phyloP scores from a whole-genome alignment of 441 rosid species.

The Arabidopsis lyrata region DNA sequence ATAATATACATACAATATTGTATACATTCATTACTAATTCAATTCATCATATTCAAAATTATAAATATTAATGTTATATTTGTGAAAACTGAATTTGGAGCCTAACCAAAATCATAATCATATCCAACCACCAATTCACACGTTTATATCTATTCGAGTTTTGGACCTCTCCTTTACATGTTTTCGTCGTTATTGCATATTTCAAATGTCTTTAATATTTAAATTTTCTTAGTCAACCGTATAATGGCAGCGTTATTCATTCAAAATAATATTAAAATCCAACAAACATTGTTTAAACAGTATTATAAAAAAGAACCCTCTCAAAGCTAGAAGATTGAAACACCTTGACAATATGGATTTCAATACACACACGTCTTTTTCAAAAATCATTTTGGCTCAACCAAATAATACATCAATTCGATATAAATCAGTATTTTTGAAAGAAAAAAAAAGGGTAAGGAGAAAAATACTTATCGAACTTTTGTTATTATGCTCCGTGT shows the following conservation, averaged over 20 bases:
- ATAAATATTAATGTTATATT: too few species aligned
- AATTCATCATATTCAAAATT: too few species aligned
- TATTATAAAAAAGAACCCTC: not conserved
- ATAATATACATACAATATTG: not conserved
- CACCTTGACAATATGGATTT: not conserved
- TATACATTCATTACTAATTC: not conserved
- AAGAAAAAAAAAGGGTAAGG: not conserved
- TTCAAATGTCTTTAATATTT: constrained; percentile 4
- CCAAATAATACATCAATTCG: not conserved
- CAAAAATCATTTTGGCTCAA: constrained; percentile 27
- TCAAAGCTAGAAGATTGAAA: constrained; percentile 13
- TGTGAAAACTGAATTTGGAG: not conserved
- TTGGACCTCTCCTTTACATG: constrained; percentile 14
- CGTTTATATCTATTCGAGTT: constrained; percentile 3
- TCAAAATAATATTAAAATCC: not conserved
- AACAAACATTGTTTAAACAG: constrained; percentile 21
- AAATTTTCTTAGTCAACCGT: constrained; percentile 16
- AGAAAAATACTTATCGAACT: not conserved
- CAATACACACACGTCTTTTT: not conserved
- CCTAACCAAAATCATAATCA: not conserved
- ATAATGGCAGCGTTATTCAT: constrained; percentile 6
- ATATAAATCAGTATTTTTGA: not conserved
- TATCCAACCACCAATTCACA: not conserved
- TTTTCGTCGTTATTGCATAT: constrained; percentile 10
- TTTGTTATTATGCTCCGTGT: not conserved